Conservation (phyloP, 2,329 filamentous ascomycete species). For the Intubia oerlemansii region DNA sequence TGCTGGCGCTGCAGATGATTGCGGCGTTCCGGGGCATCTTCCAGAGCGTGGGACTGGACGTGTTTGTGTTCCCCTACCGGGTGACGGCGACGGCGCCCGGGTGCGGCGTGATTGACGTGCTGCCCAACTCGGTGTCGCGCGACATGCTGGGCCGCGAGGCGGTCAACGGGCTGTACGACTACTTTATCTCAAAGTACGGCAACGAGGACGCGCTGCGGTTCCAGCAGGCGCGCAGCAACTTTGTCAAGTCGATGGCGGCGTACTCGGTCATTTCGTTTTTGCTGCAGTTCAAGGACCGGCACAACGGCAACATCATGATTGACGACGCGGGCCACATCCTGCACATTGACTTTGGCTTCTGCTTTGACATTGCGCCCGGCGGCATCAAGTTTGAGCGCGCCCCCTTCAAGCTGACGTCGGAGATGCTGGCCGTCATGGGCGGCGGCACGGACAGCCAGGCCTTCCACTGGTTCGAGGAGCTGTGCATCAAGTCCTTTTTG, state of each 20-base stretch:
- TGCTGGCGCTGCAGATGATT: slow-evolving; percentile 94
- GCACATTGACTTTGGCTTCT: slow-evolving; percentile 98
- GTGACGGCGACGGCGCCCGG: slow-evolving; percentile 94
- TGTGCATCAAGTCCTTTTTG: slow-evolving; percentile 89
- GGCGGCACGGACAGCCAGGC: slow-evolving; percentile 65
- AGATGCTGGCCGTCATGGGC: slow-evolving; percentile 99
- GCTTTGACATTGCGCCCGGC: slow-evolving; percentile 94
- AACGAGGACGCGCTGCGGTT: slow-evolving; percentile 89
- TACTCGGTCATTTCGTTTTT: slow-evolving; percentile 95
- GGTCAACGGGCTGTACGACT: slow-evolving; percentile 95
- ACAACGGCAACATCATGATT: slow-evolving; percentile 99
- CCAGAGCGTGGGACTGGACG: slow-evolving; percentile 80
- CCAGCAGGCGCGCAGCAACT: slow-evolving; percentile 88
- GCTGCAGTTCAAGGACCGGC: slow-evolving; percentile 94
- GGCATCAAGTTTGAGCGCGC: slow-evolving; percentile 95
- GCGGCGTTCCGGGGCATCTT: slow-evolving; percentile 95
- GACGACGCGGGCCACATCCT: slow-evolving; percentile 93
- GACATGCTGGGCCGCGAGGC: slow-evolving; percentile 98
- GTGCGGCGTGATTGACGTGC: slow-evolving; percentile 92
- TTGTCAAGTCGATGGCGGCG: slow-evolving; percentile 97
- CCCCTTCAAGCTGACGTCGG: slow-evolving; percentile 89
- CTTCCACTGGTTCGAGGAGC: slow-evolving; percentile 90
- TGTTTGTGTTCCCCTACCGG: slow-evolving; percentile 91
- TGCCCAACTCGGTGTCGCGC: slow-evolving; percentile 92
- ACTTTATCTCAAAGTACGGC: slow-evolving; percentile 93